Base-by-base conservation (phyloP, 83 land plant species). In the Picea abies region DNA sequence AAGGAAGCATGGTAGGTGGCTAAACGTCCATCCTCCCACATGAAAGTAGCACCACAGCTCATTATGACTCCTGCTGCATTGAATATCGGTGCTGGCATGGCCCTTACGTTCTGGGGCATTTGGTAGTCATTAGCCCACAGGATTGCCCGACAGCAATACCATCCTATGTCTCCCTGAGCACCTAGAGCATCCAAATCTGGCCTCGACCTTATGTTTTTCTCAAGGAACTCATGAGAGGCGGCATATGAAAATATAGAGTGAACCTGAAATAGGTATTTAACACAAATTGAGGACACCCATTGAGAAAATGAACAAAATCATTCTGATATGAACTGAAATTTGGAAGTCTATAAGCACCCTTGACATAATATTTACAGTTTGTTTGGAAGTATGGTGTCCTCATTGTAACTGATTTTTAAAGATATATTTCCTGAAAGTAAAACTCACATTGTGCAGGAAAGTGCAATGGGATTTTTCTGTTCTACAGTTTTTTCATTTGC, bases 171-270 rank as follows among this genome's bases (percentile, higher is more conserved):
- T 25, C 88, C 88, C 44, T 84, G 76, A 3, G 83, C 80, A 14
- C 88, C 88, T 4, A 87, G 72, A 0, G 83, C 83, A 58, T 87
- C 88, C 80, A 87, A 75, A 14, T 82, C 84, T 44, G 87, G 80
- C 20, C 81, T 81, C 60, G 67, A 35, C 7, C 88, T 69, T 9
- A 87, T 76, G 62, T 87, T 63, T 22, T 84, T 61, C 60, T 64
- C 41, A 16, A 83, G 83, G 49, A 83, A 83, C 58, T 60, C 79
- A 0, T 10, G 14, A 10, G 56, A 11, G 14, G 56, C 56, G 79
- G 79, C 20, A 20, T 37, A 20, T 78, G 17, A 37, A 23, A 52
- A 8, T 80, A 14, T 41, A 80, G 61, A 14, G 81, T 64, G 58
- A 80, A 39, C 75, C 15, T 29, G 73, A 80, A 80, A 61, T 14